These are phyloP conservation scores for Tetracladium maxilliforme DNA, from an alignment of 2,329 filamentous ascomycete genomes.

Conservation along the genomic window DNA sequence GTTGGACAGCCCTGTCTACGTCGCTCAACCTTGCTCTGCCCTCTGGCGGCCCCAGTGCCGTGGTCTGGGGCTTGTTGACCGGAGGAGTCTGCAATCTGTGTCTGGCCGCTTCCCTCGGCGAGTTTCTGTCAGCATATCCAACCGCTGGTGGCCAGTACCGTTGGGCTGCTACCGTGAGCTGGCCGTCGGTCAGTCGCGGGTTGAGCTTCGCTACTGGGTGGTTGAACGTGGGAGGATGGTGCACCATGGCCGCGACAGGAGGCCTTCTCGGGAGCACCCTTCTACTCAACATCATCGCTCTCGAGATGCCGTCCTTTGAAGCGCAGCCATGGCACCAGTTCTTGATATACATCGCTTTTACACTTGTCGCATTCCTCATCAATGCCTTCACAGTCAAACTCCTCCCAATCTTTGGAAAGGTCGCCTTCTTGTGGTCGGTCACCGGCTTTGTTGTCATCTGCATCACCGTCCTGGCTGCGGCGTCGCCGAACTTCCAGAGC, in stretches of 20 bases:
- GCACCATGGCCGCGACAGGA: too few relatives aligned
- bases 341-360: constrained; percentile 54
- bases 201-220: constrained; percentile 6
- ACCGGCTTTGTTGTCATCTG: constrained; percentile 54
- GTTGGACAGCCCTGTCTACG: constrained; percentile 20
- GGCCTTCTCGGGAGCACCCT: too few relatives aligned
- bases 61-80: constrained; percentile 56
- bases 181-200: background rate
- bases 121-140: constrained; percentile 51
- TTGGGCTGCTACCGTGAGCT: constrained; percentile 40
- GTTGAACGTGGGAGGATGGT: too few relatives aligned
- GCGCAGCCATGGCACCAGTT: too few relatives aligned
- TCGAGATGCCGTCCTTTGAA: too few relatives aligned
- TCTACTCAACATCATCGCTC: too few relatives aligned
- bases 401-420: constrained; percentile 51
- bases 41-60: constrained; percentile 53
- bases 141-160: constrained; percentile 33
- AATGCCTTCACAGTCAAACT: constrained; percentile 49
- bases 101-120: constrained; percentile 53
- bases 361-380: constrained; percentile 41
- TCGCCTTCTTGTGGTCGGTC: constrained; percentile 58
- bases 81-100: constrained; percentile 56
- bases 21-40: constrained; percentile 42
- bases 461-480: constrained; percentile 52
- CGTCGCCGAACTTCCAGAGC: constrained; percentile 48